phyloP scores from a whole-genome alignment of 2,329 filamentous ascomycete species.

The Sclerotinia borealis region DNA sequence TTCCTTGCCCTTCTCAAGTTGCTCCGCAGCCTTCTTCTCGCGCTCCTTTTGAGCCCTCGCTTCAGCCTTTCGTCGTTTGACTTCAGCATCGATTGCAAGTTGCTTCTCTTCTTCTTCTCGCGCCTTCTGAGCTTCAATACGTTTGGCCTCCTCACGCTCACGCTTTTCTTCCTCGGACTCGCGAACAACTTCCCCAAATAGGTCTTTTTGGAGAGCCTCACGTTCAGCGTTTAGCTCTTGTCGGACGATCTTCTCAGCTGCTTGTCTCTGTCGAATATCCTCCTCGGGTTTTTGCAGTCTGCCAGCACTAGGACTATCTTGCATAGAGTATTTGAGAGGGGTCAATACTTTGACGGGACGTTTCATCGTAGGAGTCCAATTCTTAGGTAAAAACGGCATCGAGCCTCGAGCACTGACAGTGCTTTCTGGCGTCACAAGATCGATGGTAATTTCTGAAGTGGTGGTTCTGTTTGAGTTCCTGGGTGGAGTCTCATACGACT shows the following conservation, averaged over 20 bases:
- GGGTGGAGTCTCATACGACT: neutral
- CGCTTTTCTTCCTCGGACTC: constrained; percentile 15
- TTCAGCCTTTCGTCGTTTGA: neutral
- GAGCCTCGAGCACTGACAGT: neutral
- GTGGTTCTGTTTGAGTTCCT: neutral
- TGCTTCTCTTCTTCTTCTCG: neutral
- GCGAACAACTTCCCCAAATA: constrained; percentile 22
- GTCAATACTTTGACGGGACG: neutral
- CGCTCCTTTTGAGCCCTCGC: constrained; percentile 11
- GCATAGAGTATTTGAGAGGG: neutral
- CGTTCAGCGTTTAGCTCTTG: constrained; percentile 14
- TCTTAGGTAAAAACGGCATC: neutral
- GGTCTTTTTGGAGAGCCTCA: constrained; percentile 11
- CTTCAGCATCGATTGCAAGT: neutral
- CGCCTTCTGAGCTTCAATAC: neutral
- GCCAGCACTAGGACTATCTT: neutral
- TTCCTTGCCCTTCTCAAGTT: constrained; percentile 12
- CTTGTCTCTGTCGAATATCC: constrained; percentile 10
- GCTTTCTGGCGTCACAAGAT: neutral
- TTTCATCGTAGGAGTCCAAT: neutral
- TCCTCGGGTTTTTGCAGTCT: neutral
- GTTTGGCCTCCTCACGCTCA: neutral
- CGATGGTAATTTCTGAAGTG: neutral
- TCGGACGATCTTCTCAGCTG: constrained; percentile 18
- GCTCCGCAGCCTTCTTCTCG: neutral